Percentiles rank a stretch among this genome's conserved stretches.
Evolutionary conservation across 495 filamentous ascomycete species (phyloP).

Genomic region (Collariella sp.): DNA sequence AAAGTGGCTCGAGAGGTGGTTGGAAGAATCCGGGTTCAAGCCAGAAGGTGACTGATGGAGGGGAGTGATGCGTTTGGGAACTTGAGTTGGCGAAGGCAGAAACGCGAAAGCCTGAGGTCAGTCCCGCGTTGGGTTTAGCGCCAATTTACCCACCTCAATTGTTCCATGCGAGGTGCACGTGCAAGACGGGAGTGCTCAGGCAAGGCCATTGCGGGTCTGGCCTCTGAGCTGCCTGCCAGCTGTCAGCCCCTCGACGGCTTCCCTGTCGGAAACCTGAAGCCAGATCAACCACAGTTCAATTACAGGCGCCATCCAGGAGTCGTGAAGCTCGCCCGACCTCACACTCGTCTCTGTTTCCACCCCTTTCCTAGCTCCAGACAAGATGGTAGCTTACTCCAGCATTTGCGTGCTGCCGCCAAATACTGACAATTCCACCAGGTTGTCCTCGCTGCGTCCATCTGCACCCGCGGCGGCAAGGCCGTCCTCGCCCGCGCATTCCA

Average conservation of each 20-base stretch:
- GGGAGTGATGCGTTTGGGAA: background rate
- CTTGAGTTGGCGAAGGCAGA: background rate
- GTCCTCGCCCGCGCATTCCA: slow-evolving; percentile 94
- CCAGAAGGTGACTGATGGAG: background rate
- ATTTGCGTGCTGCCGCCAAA: background rate
- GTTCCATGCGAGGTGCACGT: no score
- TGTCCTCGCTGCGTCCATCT: slow-evolving; percentile 97
- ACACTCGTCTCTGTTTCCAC: background rate
- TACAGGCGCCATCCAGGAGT: slow-evolving; percentile 10
- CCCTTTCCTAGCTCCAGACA: slow-evolving; percentile 2
- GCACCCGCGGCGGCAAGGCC: slow-evolving; percentile 93
- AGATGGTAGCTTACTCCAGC: slow-evolving; percentile 18
- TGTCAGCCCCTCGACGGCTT: slow-evolving; percentile 19
- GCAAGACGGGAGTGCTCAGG: no score
- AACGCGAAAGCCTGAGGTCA: background rate
- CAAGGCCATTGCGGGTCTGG: background rate
- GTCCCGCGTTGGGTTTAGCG: background rate
- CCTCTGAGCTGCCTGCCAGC: slow-evolving; percentile 13
- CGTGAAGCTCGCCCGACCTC: slow-evolving; percentile 15
- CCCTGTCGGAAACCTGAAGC: slow-evolving; percentile 18
- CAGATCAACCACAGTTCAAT: slow-evolving; percentile 20
- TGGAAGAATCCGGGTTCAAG: no score
- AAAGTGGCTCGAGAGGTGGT: no score
- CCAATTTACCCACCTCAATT: background rate
- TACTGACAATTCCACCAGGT: slow-evolving; percentile 44